Evolutionary conservation across 139 green algal species (phyloP).

Genomic region (Chlamydomonas applanata): DNA sequence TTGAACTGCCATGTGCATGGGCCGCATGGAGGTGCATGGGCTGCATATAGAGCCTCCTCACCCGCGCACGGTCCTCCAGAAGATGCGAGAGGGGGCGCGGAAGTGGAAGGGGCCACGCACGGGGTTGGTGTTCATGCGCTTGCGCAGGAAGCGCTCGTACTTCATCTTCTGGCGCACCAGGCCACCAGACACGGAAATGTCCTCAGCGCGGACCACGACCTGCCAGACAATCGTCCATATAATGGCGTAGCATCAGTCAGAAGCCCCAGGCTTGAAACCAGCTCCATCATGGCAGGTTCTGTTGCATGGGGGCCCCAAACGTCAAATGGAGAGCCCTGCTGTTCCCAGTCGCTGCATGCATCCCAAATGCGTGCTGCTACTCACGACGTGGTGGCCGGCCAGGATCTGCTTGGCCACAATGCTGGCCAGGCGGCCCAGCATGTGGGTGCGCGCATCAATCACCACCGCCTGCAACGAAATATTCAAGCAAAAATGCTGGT

Average conservation of each 20-base stretch:
- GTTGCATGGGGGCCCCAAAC: too few relatives aligned
- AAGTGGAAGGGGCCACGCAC: constrained; percentile 90
- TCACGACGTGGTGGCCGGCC: constrained; percentile 89
- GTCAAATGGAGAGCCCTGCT: too few relatives aligned
- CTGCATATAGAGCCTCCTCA: constrained; percentile 27
- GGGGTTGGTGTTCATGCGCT: constrained; percentile 95
- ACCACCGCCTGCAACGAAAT: constrained; percentile 51
- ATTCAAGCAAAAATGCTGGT: not conserved
- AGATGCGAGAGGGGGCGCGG: constrained; percentile 84
- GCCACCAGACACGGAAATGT: constrained; percentile 93
- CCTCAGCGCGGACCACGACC: constrained; percentile 89
- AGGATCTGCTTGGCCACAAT: constrained; percentile 98
- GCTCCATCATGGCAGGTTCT: too few relatives aligned
- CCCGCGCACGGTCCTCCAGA: constrained; percentile 90
- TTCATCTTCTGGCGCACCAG: constrained; percentile 97
- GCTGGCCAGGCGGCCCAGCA: constrained; percentile 95
- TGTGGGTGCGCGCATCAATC: constrained; percentile 92
- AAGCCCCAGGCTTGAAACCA: too few relatives aligned
- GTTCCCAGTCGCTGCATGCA: too few relatives aligned
- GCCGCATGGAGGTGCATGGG: not conserved
- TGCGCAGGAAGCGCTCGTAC: constrained; percentile 92
- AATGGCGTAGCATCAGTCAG: too few relatives aligned
- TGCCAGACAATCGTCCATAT: constrained; percentile 33
- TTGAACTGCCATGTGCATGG: too few relatives aligned
- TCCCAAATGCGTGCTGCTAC: not conserved